A percentile compares a stretch with the other conserved stretches of the same genome.
phyloP scores from a whole-genome alignment of 805 yeast species.

The Wickerhamiella kurtzmanii region DNA sequence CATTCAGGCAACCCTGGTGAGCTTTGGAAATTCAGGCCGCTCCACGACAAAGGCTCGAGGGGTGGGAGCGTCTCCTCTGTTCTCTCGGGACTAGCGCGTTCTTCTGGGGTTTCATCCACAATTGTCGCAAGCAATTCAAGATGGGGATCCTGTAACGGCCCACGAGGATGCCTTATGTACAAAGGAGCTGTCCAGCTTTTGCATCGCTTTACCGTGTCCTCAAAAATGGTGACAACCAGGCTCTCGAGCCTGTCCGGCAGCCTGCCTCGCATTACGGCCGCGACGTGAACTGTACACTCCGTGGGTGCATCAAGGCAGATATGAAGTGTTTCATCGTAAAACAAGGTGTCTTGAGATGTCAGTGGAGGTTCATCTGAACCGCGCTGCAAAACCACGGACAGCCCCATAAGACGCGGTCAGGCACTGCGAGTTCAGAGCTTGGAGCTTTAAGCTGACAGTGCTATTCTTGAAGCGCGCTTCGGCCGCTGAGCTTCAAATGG shows the following conservation, averaged over 20 bases:
- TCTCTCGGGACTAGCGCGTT: neutral
- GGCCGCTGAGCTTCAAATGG: neutral
- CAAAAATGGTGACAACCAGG: slow-evolving; percentile 12
- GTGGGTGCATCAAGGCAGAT: slow-evolving; percentile 4
- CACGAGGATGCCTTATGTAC: slow-evolving; percentile 15
- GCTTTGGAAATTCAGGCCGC: too few species aligned
- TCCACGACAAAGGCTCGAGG: slow-evolving; percentile 6
- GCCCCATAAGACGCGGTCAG: too few species aligned
- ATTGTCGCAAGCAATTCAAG: slow-evolving; percentile 14
- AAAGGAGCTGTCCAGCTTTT: slow-evolving; percentile 3
- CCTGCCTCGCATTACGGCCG: slow-evolving; percentile 11
- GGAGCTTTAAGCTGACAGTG: too few species aligned
- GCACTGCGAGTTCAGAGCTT: too few species aligned
- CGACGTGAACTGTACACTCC: slow-evolving; percentile 11
- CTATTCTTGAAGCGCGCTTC: too few species aligned
- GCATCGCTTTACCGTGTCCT: slow-evolving; percentile 7
- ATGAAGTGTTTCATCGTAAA: slow-evolving; percentile 13
- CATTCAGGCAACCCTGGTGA: neutral
- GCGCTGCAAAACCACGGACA: slow-evolving; percentile 9
- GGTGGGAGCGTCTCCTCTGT: slow-evolving; percentile 2
- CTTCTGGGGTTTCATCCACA: slow-evolving; percentile 1
- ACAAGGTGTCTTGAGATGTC: slow-evolving; percentile 4
- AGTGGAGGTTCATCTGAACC: slow-evolving; percentile 8
- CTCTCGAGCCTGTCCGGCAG: slow-evolving; percentile 8
- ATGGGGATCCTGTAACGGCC: slow-evolving; percentile 15